Evolutionary conservation across 163 green algal species (phyloP), one percentile per base, ranked within the genome.

Genomic region (Scenedesmus sp.): DNA sequence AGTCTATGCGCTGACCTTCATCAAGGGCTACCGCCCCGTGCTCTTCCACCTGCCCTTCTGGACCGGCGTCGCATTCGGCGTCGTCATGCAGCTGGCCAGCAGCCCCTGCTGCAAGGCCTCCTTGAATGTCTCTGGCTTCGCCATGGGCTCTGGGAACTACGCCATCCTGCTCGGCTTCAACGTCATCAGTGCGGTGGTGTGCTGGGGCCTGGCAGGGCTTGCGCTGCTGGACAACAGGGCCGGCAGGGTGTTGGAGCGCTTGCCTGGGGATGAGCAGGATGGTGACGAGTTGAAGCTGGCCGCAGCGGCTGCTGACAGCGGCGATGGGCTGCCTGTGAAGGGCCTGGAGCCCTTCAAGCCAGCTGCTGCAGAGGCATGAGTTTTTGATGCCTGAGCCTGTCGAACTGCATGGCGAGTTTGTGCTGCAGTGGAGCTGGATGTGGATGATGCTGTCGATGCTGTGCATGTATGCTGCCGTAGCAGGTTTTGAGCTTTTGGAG

Each of bases 11-110:
- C 68, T 92, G 18, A 92, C 59, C 37, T 92, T 92, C 49, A 24
- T 92, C 70, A 86, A 80, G 4, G 89, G 89, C 46, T 92, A 92
- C 82, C 89, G 89, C 53, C 89, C 89, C 10, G 72, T 92, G 13
- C 53, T 92, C 20, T 92, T 92, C 82, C 89, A 92, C 89, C 46
- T 92, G 26, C 89, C 89, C 2, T 92, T 92, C 89, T 92, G 89
- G 89, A 85, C 82, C 16, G 89, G 89, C n/a, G 82, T 92, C 0
- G 89, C 89, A 16, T 90, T 92, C 53, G 89, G 89, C 46, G 56
- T 92, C 26, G 78, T 92, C 3, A 85, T 92, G 89, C 89, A 92
- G 53, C 70, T 92, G 0, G 81, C 89, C 49, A 82, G 7, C 51
- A 90, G 65, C 84, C 89, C 89, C 37, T 81, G 83, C 53, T 86